A percentile compares a stretch with the other conserved stretches of the same genome.
Evolutionary conservation across 371 early-diverging fungal species (phyloP).

Genomic region (Antonospora locustae): DNA sequence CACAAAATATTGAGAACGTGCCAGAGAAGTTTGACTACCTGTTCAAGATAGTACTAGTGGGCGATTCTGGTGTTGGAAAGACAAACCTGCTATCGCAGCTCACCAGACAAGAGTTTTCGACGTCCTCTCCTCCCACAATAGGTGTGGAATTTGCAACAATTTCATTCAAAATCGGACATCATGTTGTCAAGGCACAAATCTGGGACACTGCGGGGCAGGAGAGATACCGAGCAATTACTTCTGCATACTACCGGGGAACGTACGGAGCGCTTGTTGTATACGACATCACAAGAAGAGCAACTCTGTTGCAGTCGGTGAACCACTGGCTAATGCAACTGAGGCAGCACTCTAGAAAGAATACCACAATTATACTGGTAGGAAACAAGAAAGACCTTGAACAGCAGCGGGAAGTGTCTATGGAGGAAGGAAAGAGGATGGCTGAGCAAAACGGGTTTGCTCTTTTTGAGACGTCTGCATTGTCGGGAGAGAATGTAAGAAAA

Average conservation of each 20-base stretch:
- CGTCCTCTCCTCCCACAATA: conserved; percentile 92
- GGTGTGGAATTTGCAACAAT: conserved; percentile 95
- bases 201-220: conserved; percentile 78
- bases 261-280: conserved; percentile 92
- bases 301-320: conserved; percentile 72
- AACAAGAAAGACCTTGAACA: conserved; percentile 95
- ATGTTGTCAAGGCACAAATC: conserved; percentile 95
- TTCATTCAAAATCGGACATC: conserved; percentile 78
- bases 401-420: conserved; percentile 78
- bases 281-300: conserved; percentile 82
- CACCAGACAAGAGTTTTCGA: conserved; percentile 83
- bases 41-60: conserved; percentile 85
- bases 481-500: conserved; percentile 49
- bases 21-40: conserved; percentile 58
- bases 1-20: neutral
- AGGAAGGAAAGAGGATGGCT: conserved; percentile 84
- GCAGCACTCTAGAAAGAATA: conserved; percentile 84
- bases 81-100: conserved; percentile 90
- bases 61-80: conserved; percentile 97
- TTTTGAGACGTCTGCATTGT: conserved; percentile 51
- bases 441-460: conserved; percentile 38
- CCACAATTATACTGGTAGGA: conserved; percentile 92
- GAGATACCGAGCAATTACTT: conserved; percentile 57
- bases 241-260: conserved; percentile 84
- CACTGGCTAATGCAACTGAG: conserved; percentile 93